These are phyloP conservation scores for Asparagopsis taxiformis DNA, from an alignment of 31 red algal genomes.

Conservation along the genomic window DNA sequence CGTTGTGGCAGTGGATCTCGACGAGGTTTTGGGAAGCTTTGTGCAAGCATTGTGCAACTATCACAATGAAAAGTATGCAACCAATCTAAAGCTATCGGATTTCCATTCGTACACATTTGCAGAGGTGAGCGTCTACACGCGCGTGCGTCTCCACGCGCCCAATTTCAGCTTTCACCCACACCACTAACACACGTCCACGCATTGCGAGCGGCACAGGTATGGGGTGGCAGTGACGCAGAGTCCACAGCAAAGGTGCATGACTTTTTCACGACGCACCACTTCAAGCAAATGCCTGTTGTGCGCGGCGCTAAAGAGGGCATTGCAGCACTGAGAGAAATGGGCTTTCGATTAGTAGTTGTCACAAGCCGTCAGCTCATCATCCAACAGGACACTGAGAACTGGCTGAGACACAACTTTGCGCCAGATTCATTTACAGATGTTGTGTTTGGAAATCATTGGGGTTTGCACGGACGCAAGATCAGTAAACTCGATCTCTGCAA, in stretches of 20 bases:
- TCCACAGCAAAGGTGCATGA: constrained; percentile 68
- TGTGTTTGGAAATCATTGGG: constrained; percentile 87
- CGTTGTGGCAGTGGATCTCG: constrained; percentile 83
- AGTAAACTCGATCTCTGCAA: constrained; percentile 73
- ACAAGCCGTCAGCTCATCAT: constrained; percentile 82
- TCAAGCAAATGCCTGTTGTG: constrained; percentile 48
- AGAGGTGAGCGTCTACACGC: constrained; percentile 40
- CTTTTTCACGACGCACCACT: constrained; percentile 65
- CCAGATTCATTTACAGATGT: constrained; percentile 55
- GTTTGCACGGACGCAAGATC: constrained; percentile 31
- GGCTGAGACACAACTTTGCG: constrained; percentile 48
- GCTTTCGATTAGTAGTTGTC: constrained; percentile 76
- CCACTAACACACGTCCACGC: too few species aligned
- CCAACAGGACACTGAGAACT: constrained; percentile 53
- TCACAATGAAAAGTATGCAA: constrained; percentile 75
- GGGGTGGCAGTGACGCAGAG: constrained; percentile 82
- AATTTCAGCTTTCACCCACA: too few species aligned
- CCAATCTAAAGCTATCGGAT: constrained; percentile 23
- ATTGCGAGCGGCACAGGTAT: constrained; percentile 73
- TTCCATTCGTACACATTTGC: constrained; percentile 70
- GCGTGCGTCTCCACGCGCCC: constrained; percentile 10
- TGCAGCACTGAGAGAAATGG: constrained; percentile 26
- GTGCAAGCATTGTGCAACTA: constrained; percentile 59
- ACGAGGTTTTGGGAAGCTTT: constrained; percentile 84
- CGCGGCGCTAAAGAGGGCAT: constrained; percentile 54